Evolutionary conservation across 805 yeast species (phyloP).

Genomic region (Zygosaccharomyces gambellarensis): DNA sequence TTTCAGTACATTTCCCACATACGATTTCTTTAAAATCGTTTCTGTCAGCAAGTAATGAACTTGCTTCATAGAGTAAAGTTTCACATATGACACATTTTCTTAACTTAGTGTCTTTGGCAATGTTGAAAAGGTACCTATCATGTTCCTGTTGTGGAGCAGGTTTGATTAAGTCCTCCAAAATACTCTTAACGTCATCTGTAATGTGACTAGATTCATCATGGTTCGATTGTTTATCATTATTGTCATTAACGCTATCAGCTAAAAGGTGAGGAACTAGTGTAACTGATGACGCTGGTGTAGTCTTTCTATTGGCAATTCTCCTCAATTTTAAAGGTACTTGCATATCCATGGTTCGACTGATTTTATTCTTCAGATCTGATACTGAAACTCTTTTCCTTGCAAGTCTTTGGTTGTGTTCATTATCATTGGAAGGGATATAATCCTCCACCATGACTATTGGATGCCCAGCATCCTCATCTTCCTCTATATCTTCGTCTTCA

Average conservation of each 20-base stretch:
- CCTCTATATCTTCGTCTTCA: constrained; percentile 4
- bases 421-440: constrained; percentile 21
- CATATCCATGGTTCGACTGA: constrained; percentile 18
- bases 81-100: constrained; percentile 63
- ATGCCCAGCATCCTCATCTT: constrained; percentile 12
- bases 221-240: not conserved
- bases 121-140: constrained; percentile 23
- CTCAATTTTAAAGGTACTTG: constrained; percentile 26
- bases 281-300: constrained; percentile 11
- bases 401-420: not conserved
- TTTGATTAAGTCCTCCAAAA: constrained; percentile 20
- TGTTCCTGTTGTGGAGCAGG: constrained; percentile 9
- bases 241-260: constrained; percentile 6
- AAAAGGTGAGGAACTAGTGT: constrained; percentile 14
- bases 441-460: constrained; percentile 32
- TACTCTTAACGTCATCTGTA: constrained; percentile 11
- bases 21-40: constrained; percentile 49
- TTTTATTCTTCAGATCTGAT: constrained; percentile 26
- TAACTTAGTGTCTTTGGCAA: constrained; percentile 21
- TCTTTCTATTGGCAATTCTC: constrained; percentile 2
- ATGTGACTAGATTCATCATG: constrained; percentile 5
- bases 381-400: constrained; percentile 26
- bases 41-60: constrained; percentile 27
- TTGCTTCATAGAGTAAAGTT: constrained; percentile 59
- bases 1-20: constrained; percentile 56